A percentile compares a stretch with the other conserved stretches of the same genome.
These are phyloP conservation scores for Coriaria nepalensis DNA, from an alignment of 306 rosid genomes.

Conservation along the genomic window DNA sequence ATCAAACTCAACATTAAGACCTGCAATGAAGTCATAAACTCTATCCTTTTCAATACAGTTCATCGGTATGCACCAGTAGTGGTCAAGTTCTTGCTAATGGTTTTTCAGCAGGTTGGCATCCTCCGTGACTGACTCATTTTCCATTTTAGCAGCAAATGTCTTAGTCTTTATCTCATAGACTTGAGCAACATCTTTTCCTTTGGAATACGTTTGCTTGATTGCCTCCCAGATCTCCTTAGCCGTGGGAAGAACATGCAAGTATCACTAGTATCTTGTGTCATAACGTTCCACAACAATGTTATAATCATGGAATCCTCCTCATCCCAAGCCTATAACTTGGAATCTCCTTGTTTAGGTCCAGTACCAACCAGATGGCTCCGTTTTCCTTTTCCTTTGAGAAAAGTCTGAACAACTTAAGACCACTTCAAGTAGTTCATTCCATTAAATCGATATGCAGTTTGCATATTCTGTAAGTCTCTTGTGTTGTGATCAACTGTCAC, in stretches of 20 bases:
- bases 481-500: too few relatives aligned
- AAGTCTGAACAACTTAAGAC: too few relatives aligned
- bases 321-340: neutral
- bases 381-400: too few relatives aligned
- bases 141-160: neutral
- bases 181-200: neutral
- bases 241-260: slow-evolving; percentile 3
- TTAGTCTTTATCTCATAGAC: neutral
- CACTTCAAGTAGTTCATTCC: too few relatives aligned
- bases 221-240: slow-evolving; percentile 4
- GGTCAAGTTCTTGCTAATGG: neutral
- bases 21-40: neutral
- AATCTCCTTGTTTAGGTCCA: neutral
- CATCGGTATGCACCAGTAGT: slow-evolving; percentile 1
- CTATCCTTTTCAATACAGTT: neutral
- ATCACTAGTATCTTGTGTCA: neutral
- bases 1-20: slow-evolving; percentile 4
- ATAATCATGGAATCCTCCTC: neutral
- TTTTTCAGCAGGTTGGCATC: neutral
- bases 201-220: neutral
- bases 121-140: neutral
- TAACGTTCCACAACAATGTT: neutral
- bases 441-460: too few relatives aligned
- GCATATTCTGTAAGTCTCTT: too few relatives aligned
- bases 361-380: neutral